Percentiles rank a stretch among this genome's conserved stretches.
phyloP scores from a whole-genome alignment of 495 filamentous ascomycete species.

The Ascodesmis nigricans region DNA sequence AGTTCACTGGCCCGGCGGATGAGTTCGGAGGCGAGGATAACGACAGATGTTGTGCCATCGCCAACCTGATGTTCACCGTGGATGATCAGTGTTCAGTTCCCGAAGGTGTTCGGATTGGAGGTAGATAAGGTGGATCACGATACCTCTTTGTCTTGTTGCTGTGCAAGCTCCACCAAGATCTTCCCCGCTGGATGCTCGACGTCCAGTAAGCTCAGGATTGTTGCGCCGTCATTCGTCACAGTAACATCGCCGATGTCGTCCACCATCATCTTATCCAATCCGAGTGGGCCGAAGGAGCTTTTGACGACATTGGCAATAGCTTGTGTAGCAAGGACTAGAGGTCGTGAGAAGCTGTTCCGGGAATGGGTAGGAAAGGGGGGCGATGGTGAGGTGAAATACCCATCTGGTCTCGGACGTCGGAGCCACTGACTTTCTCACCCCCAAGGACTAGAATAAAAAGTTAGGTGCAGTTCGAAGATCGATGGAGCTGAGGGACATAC shows the following conservation, averaged over 20 bases:
- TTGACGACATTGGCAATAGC: conserved; percentile 98
- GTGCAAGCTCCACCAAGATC: conserved; percentile 90
- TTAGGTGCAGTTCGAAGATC: conserved; percentile 2
- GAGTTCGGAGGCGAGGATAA: conserved; percentile 91
- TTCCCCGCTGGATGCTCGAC: conserved; percentile 96
- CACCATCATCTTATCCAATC: conserved; percentile 99
- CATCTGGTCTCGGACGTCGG: conserved; percentile 92
- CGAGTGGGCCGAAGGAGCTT: conserved; percentile 91
- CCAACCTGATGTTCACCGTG: conserved; percentile 47
- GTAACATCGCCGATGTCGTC: conserved; percentile 99
- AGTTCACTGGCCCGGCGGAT: conserved; percentile 87
- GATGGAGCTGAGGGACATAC: conserved; percentile 25
- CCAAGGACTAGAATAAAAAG: conserved; percentile 43
- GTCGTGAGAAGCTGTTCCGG: conserved; percentile 2
- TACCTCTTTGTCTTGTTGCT: conserved; percentile 95
- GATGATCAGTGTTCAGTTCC: conserved; percentile 12
- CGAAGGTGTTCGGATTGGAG: too few species aligned
- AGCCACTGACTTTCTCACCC: conserved; percentile 80
- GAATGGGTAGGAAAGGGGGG: conserved; percentile 6
- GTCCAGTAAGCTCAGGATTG: conserved; percentile 81
- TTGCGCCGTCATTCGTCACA: conserved; percentile 96
- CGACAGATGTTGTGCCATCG: conserved; percentile 94
- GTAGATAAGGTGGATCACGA: too few species aligned
- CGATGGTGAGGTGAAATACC: conserved; percentile 25
- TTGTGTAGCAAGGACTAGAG: conserved; percentile 71